phyloP scores from a whole-genome alignment of 306 rosid genomes.

The Corylus heterophylla region DNA sequence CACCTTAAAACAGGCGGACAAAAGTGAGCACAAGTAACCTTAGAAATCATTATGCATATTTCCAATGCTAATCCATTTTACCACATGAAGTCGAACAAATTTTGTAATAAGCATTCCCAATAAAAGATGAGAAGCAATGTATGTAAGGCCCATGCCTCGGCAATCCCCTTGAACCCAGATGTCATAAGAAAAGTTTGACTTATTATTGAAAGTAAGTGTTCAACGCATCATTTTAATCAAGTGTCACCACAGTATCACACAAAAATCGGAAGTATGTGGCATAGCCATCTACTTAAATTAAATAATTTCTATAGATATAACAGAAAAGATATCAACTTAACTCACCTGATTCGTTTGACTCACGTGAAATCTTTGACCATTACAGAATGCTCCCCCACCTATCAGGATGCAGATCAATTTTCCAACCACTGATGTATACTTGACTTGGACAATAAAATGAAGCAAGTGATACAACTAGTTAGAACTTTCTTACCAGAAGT shows the following conservation, averaged over 20 bases:
- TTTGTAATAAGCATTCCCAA: background rate
- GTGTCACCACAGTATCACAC: background rate
- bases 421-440: conserved; percentile 7
- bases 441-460: conserved; percentile 20
- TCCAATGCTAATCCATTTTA: conserved; percentile 6
- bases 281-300: background rate
- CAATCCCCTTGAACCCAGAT: background rate
- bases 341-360: conserved; percentile 73
- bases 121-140: background rate
- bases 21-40: conserved; percentile 5
- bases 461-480: conserved; percentile 19
- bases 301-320: background rate
- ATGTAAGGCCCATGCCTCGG: background rate
- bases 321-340: background rate
- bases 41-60: conserved; percentile 2
- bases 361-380: conserved; percentile 73
- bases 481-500: conserved; percentile 60
- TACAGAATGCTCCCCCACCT: conserved; percentile 97
- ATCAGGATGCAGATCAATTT: conserved; percentile 29
- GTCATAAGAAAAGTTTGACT: background rate
- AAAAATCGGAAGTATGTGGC: background rate
- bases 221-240: background rate
- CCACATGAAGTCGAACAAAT: background rate
- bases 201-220: background rate
- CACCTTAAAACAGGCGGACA: conserved; percentile 53